These are phyloP conservation scores for Pythium sukuiense DNA, from an alignment of 352 stramenopile species.

Conservation along the genomic window DNA sequence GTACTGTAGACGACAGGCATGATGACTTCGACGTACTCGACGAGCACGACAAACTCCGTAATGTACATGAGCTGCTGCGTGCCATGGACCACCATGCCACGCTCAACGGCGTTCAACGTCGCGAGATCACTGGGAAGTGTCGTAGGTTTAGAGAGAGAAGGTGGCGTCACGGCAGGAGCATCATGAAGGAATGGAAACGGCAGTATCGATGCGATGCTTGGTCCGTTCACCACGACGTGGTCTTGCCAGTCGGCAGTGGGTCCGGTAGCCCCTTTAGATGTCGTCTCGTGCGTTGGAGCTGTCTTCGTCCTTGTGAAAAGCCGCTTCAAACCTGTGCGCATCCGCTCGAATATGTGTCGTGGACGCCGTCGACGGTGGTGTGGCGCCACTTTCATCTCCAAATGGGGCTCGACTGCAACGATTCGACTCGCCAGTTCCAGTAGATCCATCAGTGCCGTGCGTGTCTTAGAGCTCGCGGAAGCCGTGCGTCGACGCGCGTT, in stretches of 20 bases:
- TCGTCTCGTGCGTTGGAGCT: neutral
- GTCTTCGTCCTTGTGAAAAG: neutral
- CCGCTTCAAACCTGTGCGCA: slow-evolving; percentile 2
- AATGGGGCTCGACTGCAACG: slow-evolving; percentile 7
- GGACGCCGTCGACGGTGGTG: neutral
- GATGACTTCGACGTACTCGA: slow-evolving; percentile 42
- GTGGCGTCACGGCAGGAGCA: neutral
- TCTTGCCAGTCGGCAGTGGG: neutral
- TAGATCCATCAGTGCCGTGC: neutral
- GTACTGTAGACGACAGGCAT: slow-evolving; percentile 33
- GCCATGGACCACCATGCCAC: slow-evolving; percentile 13
- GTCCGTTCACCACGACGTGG: neutral
- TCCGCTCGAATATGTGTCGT: neutral
- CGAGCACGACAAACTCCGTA: slow-evolving; percentile 35
- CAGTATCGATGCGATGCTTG: neutral
- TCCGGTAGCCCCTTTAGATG: neutral
- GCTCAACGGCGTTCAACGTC: slow-evolving; percentile 14
- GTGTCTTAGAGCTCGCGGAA: neutral
- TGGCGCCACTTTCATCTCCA: neutral
- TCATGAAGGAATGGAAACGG: neutral
- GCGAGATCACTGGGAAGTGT: neutral
- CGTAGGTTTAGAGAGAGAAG: neutral
- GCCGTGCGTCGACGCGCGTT: neutral
- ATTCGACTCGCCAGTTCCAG: slow-evolving; percentile 2
- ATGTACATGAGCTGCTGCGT: slow-evolving; percentile 27